phyloP scores from a whole-genome alignment of 1,139 yeast genomes.

The Zygoascus sp. region DNA sequence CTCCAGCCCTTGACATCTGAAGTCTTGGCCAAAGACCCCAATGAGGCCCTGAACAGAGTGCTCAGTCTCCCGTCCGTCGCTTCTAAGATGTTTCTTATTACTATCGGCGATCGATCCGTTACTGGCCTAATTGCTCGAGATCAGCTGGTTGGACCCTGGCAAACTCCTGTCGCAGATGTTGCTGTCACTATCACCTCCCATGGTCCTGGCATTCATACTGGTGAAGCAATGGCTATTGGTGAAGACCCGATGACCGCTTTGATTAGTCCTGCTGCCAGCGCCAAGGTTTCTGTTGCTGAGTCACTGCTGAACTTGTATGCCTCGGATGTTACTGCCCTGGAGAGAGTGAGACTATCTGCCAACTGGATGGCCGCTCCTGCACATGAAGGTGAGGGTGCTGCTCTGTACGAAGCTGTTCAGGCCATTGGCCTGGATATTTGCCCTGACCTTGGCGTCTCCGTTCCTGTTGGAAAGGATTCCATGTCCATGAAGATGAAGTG shows the following conservation, averaged over 20 bases:
- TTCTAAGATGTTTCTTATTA: constrained; percentile 87
- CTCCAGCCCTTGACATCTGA: constrained; percentile 48
- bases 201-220: constrained; percentile 72
- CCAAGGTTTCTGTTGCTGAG: constrained; percentile 95
- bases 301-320: constrained; percentile 84
- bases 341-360: constrained; percentile 82
- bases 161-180: constrained; percentile 98
- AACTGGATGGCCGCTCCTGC: constrained; percentile 99
- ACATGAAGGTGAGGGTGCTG: constrained; percentile 93
- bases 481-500: constrained; percentile 99
- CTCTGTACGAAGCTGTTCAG: constrained; percentile 93
- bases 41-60: constrained; percentile 75
- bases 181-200: constrained; percentile 93
- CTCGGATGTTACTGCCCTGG: constrained; percentile 75
- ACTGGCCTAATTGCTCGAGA: constrained; percentile 97
- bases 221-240: constrained; percentile 98
- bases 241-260: constrained; percentile 91
- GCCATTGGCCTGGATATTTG: constrained; percentile 94
- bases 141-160: constrained; percentile 99
- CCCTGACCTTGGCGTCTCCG: constrained; percentile 84
- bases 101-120: constrained; percentile 95
- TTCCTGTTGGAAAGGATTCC: constrained; percentile 98
- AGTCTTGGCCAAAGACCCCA: constrained; percentile 19
- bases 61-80: constrained; percentile 91
- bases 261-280: constrained; percentile 91